These are phyloP conservation scores for Heterotrichella gracilis DNA, from an alignment of 352 stramenopile genomes.

Conservation along the genomic window DNA sequence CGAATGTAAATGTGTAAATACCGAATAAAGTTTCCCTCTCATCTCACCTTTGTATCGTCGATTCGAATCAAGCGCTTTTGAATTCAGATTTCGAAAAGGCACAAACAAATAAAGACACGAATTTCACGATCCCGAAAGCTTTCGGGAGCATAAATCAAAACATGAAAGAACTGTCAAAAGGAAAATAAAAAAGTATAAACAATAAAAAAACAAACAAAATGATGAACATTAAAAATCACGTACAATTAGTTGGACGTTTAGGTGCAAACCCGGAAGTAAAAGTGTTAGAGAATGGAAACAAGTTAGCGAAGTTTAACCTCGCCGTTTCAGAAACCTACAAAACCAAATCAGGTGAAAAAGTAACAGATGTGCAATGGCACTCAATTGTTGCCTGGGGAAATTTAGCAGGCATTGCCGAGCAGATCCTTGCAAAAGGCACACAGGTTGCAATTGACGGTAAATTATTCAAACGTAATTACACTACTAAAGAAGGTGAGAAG, in stretches of 20 bases:
- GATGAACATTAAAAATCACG: conserved; percentile 7
- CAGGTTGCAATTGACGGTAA: neutral
- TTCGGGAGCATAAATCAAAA: no score
- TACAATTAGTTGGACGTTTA: neutral
- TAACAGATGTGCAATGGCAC: neutral
- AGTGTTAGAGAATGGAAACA: neutral
- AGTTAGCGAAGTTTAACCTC: neutral
- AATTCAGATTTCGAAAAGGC: no score
- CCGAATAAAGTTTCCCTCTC: neutral
- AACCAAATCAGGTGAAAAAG: neutral
- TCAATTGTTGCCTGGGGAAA: neutral
- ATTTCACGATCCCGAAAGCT: no score
- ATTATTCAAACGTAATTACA: neutral
- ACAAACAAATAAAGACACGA: no score
- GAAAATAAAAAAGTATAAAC: neutral
- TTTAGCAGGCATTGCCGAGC: neutral
- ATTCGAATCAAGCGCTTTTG: neutral
- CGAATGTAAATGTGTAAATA: neutral
- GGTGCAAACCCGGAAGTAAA: conserved; percentile 1
- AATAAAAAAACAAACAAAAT: neutral
- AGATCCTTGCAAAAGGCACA: neutral
- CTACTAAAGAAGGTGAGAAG: neutral
- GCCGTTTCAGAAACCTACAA: neutral
- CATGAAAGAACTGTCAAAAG: no score
- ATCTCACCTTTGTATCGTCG: neutral